Evolutionary conservation across 306 rosid species (phyloP), one percentile per base, ranked within the genome.

Genomic region (Cucurbita maxima): DNA sequence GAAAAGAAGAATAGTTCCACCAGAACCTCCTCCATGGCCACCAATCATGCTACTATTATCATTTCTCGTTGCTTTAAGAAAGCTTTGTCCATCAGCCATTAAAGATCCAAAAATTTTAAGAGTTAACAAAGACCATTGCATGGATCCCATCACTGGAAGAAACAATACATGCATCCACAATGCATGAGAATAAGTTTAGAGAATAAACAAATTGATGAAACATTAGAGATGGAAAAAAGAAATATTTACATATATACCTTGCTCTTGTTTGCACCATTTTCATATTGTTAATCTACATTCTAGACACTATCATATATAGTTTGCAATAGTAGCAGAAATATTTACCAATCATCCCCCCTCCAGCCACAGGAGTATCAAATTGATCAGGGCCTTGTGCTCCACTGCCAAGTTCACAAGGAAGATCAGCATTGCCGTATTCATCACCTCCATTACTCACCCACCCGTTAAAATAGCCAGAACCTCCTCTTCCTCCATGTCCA

Each of bases 401-500:
- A 79, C 98, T 94, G 68, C 98, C 98, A 90, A 94, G 79, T 72
- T 94, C 95, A 73, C 98, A 94, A 12, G 98, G 98, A 79, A 94
- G 94, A 83, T 86, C 84, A 75, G 97, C 95, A 87, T 85, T 86
- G 70, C 98, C 98, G 75, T 94, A 94, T 57, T 86, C 85, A 80
- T 81, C 82, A 71, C 98, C 98, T 43, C 98, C 98, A 73, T 68
- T 73, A 83, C 94, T 85, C 79, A 79, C 76, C 84, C 83, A 82
- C 79, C 98, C 97, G 20, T 87, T 83, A 85, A 83, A 90, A 84
- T 84, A 88, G 57, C 98, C 98, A 68, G 97, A 89, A 19, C 98
- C 98, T 64, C 98, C 98, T 86, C 85, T 84, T 82, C 98, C 98
- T 72, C 98, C 98, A 85, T 94, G 96, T 63, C 98, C 98, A 78